A percentile compares a stretch with the other conserved stretches of the same genome.
Conservation (phyloP, 78 protist species). For the Dictyostelium firmibasis region DNA sequence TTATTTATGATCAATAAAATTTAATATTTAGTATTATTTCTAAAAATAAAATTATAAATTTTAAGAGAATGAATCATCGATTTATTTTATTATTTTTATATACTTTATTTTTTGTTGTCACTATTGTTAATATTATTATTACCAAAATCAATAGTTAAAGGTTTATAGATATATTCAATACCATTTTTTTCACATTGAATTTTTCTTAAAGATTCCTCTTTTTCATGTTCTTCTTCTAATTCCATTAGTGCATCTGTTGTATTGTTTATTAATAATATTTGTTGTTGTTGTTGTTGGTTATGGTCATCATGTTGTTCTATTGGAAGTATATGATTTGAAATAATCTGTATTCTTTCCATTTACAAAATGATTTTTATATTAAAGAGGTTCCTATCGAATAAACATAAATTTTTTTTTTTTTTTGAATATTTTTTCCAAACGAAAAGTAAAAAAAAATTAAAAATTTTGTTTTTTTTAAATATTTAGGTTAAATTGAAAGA, state of each 20-base stretch:
- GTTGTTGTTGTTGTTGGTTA: neutral
- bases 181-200: constrained; percentile 2
- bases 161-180: neutral
- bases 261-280: neutral
- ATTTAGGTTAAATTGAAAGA: too few relatives aligned
- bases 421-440: too few relatives aligned
- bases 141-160: neutral
- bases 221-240: neutral
- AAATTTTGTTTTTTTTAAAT: too few relatives aligned
- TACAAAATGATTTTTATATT: too few relatives aligned
- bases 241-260: constrained; percentile 7
- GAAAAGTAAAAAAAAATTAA: too few relatives aligned
- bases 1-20: too few relatives aligned
- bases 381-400: too few relatives aligned
- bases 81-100: too few relatives aligned
- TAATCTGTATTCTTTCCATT: neutral
- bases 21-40: too few relatives aligned
- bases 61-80: too few relatives aligned
- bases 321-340: neutral
- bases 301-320: neutral
- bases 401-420: too few relatives aligned
- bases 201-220: neutral
- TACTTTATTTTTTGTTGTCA: neutral
- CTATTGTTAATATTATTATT: neutral
- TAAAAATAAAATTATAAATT: too few relatives aligned